These are phyloP conservation scores for Fusarium sp. DNA, from an alignment of 2,329 filamentous ascomycete species.

Conservation along the genomic window DNA sequence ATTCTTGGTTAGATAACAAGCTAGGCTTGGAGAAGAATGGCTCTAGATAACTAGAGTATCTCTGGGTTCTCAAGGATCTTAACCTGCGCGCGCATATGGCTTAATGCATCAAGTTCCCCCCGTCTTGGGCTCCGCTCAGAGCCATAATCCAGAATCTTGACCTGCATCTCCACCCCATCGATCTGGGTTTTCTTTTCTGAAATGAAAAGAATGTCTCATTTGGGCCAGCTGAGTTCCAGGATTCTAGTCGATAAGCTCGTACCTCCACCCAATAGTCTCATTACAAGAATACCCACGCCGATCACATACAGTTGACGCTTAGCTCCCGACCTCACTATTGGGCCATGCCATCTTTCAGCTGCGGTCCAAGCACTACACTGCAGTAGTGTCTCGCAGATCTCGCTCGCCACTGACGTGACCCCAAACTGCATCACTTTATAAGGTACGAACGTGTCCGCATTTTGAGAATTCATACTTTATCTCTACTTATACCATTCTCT, in stretches of 20 bases:
- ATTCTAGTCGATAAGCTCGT: rapidly evolving
- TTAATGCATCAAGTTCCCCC: too few relatives aligned
- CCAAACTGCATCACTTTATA: too few relatives aligned
- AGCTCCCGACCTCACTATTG: rapidly evolving
- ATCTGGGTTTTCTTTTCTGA: background rate
- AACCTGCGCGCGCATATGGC: too few relatives aligned
- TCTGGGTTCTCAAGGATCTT: too few relatives aligned
- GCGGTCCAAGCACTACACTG: background rate
- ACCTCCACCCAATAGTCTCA: rapidly evolving
- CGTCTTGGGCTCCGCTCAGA: too few relatives aligned
- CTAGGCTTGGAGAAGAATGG: too few relatives aligned
- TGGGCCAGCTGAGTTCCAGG: background rate
- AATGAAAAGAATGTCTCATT: rapidly evolving
- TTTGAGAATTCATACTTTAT: too few relatives aligned
- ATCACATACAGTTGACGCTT: background rate
- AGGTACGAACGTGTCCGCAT: too few relatives aligned
- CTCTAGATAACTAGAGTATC: too few relatives aligned
- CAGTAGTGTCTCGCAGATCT: background rate
- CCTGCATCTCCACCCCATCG: too few relatives aligned
- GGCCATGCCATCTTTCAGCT: background rate
- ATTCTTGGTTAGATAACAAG: background rate
- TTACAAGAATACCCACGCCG: rapidly evolving
- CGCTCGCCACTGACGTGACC: background rate
- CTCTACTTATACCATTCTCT: rapidly evolving
- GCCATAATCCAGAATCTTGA: too few relatives aligned